Base-by-base conservation (phyloP, 768 basidiomycete genomes). In the Podaxis rugospora region DNA sequence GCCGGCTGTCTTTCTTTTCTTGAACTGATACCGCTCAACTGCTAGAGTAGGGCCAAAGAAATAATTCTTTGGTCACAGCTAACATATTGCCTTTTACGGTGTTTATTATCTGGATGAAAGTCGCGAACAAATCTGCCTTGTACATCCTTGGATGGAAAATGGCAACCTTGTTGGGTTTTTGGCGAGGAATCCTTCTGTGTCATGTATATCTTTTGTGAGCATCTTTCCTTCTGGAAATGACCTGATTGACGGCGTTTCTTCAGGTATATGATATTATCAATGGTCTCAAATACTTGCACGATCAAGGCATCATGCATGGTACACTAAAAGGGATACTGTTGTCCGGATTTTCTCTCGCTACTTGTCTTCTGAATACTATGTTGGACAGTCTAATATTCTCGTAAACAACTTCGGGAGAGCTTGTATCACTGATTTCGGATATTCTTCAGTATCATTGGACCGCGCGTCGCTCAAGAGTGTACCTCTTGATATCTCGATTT, bases 11-110 rank as follows among this genome's bases (percentile, higher is more conserved):
- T 47, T 21, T 36, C 49, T 57, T 28, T 51, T 56, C 6, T 64
- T 25, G 21, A 68, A 18, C 69, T 67, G 68, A 70, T 71, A 21
- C 40, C 16, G 5, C 6, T 51, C 64, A 10, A 53, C 11, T 5
- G 13, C 52, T 11, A 54, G 52, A 11, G 14, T 5, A 47, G 28
- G n/a, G 42, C 44, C 23, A 28, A 44, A 25, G 51, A 60, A 23
- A 40, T 40, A 21, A 42, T 54, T n/a, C 18, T 40, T 9, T 60
- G 59, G 59, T 9, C 51, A 27, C 39, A 60, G 10, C 51, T 5
- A 60, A 53, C 37, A 28, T 54, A 3, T 5, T 54, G 0, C 59
- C 9, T 60, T 60, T 13, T 60, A 60, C 7, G 59, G 59, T 3
- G 40, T 47, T 9, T 60, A 28, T 32, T 51, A 36, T 16, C 37